Percentiles rank a stretch among this genome's conserved stretches.
Evolutionary conservation across 208 protist genomes (phyloP).

Genomic region (Spongospora subterranea): DNA sequence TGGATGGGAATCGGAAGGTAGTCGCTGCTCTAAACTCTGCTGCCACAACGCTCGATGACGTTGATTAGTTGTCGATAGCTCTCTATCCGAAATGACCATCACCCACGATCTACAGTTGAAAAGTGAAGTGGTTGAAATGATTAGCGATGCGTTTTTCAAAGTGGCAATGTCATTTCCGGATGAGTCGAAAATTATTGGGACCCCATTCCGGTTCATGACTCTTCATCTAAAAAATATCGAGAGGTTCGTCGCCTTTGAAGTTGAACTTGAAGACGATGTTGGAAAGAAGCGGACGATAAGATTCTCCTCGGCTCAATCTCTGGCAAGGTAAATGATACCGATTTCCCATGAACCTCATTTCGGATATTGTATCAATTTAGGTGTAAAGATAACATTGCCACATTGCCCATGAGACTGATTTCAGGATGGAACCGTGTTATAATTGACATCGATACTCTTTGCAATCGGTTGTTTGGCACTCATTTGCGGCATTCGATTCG

Average conservation of each 20-base stretch:
- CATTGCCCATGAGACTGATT: background rate
- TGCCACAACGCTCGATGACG: background rate
- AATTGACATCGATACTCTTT: background rate
- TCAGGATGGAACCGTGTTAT: slow-evolving; percentile 30
- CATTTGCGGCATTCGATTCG: slow-evolving; percentile 9
- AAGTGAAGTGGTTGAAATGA: slow-evolving; percentile 46
- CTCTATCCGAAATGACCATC: slow-evolving; percentile 31
- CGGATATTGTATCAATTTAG: background rate
- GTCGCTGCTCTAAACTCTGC: background rate
- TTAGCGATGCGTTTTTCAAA: slow-evolving; percentile 36
- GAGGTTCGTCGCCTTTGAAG: slow-evolving; percentile 45
- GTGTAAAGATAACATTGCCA: slow-evolving; percentile 37
- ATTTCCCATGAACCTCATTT: background rate
- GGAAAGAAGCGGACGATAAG: slow-evolving; percentile 1
- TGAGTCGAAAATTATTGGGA: slow-evolving; percentile 51
- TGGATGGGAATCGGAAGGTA: slow-evolving; percentile 48
- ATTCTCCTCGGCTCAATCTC: slow-evolving; percentile 31
- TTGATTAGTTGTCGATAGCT: slow-evolving; percentile 14
- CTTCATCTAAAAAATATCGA: slow-evolving; percentile 41
- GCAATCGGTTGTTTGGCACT: slow-evolving; percentile 1
- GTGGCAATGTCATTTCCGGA: slow-evolving; percentile 50
- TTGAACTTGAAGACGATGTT: background rate
- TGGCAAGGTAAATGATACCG: slow-evolving; percentile 27
- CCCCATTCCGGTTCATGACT: background rate
- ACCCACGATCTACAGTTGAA: slow-evolving; percentile 31